Evolutionary conservation across 306 rosid species (phyloP).

Genomic region (Rosa rugosa): DNA sequence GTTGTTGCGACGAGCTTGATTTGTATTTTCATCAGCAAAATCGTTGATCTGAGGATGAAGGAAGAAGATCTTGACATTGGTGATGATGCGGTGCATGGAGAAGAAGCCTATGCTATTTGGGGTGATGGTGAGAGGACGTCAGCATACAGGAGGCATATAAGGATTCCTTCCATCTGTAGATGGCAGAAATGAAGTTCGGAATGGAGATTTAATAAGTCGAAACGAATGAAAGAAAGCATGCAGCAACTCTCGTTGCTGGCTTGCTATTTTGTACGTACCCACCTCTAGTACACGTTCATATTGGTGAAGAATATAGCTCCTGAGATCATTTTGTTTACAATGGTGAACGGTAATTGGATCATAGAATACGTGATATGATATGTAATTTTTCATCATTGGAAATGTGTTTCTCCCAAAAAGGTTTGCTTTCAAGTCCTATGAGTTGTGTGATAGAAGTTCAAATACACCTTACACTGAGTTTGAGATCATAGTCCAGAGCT

Average conservation of each 20-base stretch:
- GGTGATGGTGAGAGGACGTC: constrained; percentile 63
- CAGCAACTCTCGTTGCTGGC: constrained; percentile 9
- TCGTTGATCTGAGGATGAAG: constrained; percentile 58
- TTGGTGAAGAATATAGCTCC: neutral
- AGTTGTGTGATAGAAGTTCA: no score
- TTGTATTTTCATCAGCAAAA: constrained; percentile 39
- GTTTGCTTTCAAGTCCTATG: neutral
- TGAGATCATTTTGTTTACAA: neutral
- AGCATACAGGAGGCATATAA: constrained; percentile 28
- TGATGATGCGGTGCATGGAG: constrained; percentile 76
- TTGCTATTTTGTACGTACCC: neutral
- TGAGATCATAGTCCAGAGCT: neutral
- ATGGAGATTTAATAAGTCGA: neutral
- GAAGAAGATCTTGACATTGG: constrained; percentile 69
- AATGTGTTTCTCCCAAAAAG: neutral
- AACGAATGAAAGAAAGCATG: constrained; percentile 4
- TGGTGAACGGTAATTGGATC: neutral
- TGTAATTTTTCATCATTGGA: neutral
- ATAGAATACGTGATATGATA: neutral
- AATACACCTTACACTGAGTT: neutral
- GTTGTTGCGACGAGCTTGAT: constrained; percentile 54
- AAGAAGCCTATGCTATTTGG: constrained; percentile 77
- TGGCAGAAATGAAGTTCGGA: neutral
- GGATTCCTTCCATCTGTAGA: constrained; percentile 37
- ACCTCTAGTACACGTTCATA: neutral